A percentile compares a stretch with the other conserved stretches of the same genome.
Conservation (phyloP, 2,329 filamentous ascomycete species). For the Trematosphaeria pertusa region DNA sequence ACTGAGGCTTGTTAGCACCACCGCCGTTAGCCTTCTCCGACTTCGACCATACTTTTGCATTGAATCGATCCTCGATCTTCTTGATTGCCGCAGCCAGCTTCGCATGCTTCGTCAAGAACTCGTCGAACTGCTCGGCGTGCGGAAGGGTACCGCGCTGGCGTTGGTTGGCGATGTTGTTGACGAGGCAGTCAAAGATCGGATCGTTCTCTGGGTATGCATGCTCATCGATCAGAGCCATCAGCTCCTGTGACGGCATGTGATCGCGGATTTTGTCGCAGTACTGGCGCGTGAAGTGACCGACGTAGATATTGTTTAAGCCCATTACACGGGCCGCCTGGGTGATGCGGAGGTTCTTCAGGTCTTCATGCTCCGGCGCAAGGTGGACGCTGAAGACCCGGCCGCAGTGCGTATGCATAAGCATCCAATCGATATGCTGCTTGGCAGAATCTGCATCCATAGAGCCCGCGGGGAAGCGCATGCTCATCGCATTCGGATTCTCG, state of each 20-base stretch:
- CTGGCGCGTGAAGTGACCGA: slow-evolving; percentile 38
- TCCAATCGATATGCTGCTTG: slow-evolving; percentile 27
- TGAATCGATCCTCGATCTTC: neutral
- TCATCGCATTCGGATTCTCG: slow-evolving; percentile 15
- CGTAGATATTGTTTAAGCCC: slow-evolving; percentile 37
- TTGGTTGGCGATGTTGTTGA: slow-evolving; percentile 29
- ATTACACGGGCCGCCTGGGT: slow-evolving; percentile 31
- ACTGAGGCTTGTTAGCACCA: no score
- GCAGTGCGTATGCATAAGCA: slow-evolving; percentile 31
- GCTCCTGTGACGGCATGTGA: slow-evolving; percentile 14
- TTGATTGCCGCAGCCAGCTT: neutral
- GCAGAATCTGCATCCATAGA: slow-evolving; percentile 28
- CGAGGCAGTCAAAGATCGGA: slow-evolving; percentile 36
- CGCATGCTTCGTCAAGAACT: neutral
- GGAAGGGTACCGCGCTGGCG: slow-evolving; percentile 1
- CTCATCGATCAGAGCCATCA: slow-evolving; percentile 29
- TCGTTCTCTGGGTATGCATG: slow-evolving; percentile 26
- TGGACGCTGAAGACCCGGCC: slow-evolving; percentile 32
- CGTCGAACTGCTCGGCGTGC: neutral
- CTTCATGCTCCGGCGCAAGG: slow-evolving; percentile 17
- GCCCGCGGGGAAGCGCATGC: slow-evolving; percentile 19
- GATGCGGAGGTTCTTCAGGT: slow-evolving; percentile 32
- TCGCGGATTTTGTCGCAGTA: slow-evolving; percentile 38
- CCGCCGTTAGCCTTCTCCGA: no score
- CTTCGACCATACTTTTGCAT: neutral